These are phyloP conservation scores for Tephrocybe sp. DNA, from an alignment of 768 basidiomycete species.

Conservation along the genomic window DNA sequence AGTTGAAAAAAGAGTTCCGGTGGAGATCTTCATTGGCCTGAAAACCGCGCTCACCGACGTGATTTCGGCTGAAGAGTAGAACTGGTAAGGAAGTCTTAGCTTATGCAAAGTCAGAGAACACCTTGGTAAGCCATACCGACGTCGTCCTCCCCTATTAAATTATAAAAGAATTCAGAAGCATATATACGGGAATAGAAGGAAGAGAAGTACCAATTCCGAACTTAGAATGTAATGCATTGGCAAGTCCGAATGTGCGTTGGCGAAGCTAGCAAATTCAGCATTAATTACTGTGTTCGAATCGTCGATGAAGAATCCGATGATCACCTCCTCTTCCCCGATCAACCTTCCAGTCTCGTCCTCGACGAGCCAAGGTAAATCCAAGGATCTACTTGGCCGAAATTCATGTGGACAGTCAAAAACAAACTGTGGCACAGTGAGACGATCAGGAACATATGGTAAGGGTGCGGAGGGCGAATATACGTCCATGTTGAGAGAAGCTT, in stretches of 20 bases:
- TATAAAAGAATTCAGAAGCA: too few species aligned
- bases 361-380: constrained; percentile 43
- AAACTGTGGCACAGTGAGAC: constrained; percentile 54
- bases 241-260: constrained; percentile 44
- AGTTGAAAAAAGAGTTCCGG: background rate
- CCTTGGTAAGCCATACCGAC: constrained; percentile 44
- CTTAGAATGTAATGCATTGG: constrained; percentile 41
- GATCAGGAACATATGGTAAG: constrained; percentile 47
- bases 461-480: constrained; percentile 26
- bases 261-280: constrained; percentile 34
- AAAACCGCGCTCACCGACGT: constrained; percentile 45
- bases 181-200: background rate
- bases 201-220: constrained; percentile 40
- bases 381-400: constrained; percentile 35
- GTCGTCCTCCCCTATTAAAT: constrained; percentile 42
- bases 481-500: too few species aligned
- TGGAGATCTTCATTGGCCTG: background rate
- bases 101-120: background rate
- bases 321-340: constrained; percentile 40
- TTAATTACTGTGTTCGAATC: background rate
- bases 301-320: constrained; percentile 1
- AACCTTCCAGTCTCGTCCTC: constrained; percentile 47
- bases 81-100: constrained; percentile 35
- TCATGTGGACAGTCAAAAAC: constrained; percentile 46
- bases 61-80: constrained; percentile 66